A percentile compares a stretch with the other conserved stretches of the same genome.
Evolutionary conservation across 768 basidiomycete species (phyloP).

Genomic region (Cystofilobasidium bisporidii): DNA sequence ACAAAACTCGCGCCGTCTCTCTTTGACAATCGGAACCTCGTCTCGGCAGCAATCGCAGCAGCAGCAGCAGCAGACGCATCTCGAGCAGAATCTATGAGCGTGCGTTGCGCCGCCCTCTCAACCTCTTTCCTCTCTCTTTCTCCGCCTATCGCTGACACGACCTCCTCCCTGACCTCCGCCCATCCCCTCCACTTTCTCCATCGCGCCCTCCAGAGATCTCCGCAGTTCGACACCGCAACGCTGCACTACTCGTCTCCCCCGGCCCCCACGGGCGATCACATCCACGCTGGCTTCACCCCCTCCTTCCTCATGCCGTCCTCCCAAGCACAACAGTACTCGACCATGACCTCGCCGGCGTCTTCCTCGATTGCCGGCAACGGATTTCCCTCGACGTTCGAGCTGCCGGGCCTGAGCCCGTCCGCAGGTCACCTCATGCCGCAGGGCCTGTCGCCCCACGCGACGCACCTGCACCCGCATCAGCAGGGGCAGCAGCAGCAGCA

Average conservation of each 20-base stretch:
- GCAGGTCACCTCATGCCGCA: neutral
- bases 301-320: slow-evolving; percentile 3
- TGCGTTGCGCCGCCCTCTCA: neutral
- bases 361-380: slow-evolving; percentile 19
- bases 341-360: neutral
- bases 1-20: too few relatives aligned
- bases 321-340: slow-evolving; percentile 47
- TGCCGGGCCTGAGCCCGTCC: neutral
- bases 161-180: neutral
- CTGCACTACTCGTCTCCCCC: neutral
- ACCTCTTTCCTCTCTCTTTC: too few relatives aligned
- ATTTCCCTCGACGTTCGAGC: slow-evolving; percentile 3
- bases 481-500: slow-evolving; percentile 19
- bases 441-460: neutral
- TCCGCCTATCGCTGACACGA: neutral
- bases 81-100: neutral
- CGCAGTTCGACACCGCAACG: neutral
- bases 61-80: too few relatives aligned
- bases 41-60: too few relatives aligned
- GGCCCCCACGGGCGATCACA: neutral
- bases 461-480: slow-evolving; percentile 38
- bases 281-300: slow-evolving; percentile 31
- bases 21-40: too few relatives aligned
- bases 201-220: neutral
- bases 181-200: neutral